Base-by-base conservation (phyloP, 805 yeast genomes). In the Kazachstania bromeliacearum region DNA sequence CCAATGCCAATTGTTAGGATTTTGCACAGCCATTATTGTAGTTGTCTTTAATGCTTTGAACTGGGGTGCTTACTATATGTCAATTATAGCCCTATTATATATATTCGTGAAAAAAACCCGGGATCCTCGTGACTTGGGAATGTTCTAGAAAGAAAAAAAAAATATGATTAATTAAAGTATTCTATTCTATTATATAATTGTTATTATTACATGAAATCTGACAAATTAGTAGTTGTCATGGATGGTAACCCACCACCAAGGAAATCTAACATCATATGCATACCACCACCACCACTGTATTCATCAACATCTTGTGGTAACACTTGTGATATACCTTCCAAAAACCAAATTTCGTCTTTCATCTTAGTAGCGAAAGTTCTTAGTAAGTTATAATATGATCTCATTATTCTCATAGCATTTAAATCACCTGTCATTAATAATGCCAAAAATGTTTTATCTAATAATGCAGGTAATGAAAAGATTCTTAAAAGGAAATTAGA, bases 1-100 rank as follows among this genome's bases (percentile, higher is more conserved):
- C 97, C 97, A 92, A 70, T 92, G 98, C 98, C 98, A 89, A 66
- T 89, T 89, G 62, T 92, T 92, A 27, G 97, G 97, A 70, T 89
- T 92, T 63, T 85, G 81, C 22, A 92, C 88, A 28, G 84, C 96
- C 96, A 89, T 89, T 26, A 46, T n/a, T n/a, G n/a, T n/a, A n/a
- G n/a, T n/a, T n/a, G n/a, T n/a, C n/a, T n/a, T n/a, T n/a, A n/a
- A n/a, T n/a, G n/a, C n/a, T n/a, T n/a, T n/a, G n/a, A n/a, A n/a
- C n/a, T n/a, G n/a, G n/a, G n/a, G n/a, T n/a, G n/a, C n/a, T n/a
- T n/a, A n/a, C n/a, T n/a, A n/a, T n/a, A n/a, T n/a, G n/a, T n/a
- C n/a, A n/a, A n/a, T n/a, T n/a, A n/a, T n/a, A n/a, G n/a, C n/a
- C n/a, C n/a, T n/a, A n/a, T n/a, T n/a, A n/a, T n/a, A n/a, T n/a